A percentile compares a stretch with the other conserved stretches of the same genome.
Conservation (phyloP, 192 early-diverging fungal genomes). For the Backusella macrospora region DNA sequence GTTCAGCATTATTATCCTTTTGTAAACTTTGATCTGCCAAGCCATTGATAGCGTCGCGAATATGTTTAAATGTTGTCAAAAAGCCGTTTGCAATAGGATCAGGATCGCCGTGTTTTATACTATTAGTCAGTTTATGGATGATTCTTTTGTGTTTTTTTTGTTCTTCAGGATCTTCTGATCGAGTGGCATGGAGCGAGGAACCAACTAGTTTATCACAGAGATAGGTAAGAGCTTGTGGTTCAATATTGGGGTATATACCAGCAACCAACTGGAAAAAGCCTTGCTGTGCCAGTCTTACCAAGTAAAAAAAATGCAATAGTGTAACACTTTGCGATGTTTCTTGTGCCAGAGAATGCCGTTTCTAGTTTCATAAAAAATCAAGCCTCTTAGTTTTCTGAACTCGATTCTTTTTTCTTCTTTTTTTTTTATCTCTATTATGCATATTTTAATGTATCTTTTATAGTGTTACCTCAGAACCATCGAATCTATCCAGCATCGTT, state of each 20-base stretch:
- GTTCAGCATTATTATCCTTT: neutral
- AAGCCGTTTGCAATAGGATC: conserved; percentile 8
- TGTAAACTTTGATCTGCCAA: neutral
- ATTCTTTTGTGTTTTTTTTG: neutral
- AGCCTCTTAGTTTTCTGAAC: neutral
- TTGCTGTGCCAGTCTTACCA: conserved; percentile 22
- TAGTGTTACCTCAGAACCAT: neutral
- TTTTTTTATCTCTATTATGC: neutral
- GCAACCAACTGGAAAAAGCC: conserved; percentile 3
- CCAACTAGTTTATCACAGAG: conserved; percentile 20
- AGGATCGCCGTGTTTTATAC: neutral
- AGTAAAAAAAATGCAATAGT: conserved; percentile 18
- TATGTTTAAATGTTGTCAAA: conserved; percentile 16
- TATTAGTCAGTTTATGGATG: neutral
- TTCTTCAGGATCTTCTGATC: neutral
- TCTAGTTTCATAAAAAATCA: too few species aligned
- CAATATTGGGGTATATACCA: conserved; percentile 1
- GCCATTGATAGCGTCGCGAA: neutral
- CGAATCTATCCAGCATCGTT: neutral
- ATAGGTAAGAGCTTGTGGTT: conserved; percentile 15
- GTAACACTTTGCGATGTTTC: neutral
- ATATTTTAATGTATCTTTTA: too few species aligned
- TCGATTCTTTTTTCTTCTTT: neutral
- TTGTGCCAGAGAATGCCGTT: too few species aligned
- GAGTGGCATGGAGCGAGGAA: neutral